Percentiles rank a stretch among this genome's conserved stretches.
These are phyloP conservation scores for Panicum miliaceum DNA, from an alignment of 176 grass and related monocot genomes.

Conservation along the genomic window DNA sequence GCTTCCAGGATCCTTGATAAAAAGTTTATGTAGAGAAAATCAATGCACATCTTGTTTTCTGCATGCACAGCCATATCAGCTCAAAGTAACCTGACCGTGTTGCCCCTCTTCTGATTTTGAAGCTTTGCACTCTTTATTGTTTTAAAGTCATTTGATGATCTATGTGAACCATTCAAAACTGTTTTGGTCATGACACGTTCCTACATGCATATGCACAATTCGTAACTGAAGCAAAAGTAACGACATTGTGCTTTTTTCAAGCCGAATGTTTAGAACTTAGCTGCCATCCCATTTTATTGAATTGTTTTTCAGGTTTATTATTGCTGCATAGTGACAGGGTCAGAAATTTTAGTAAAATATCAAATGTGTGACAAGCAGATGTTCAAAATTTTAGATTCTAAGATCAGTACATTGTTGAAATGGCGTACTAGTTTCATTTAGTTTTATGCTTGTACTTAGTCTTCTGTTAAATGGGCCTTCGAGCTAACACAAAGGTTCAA, in stretches of 20 bases:
- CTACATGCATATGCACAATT: background rate
- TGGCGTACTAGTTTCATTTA: background rate
- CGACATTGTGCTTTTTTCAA: background rate
- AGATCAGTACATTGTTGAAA: background rate
- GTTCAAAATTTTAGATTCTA: background rate
- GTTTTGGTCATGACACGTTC: background rate
- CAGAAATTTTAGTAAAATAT: background rate
- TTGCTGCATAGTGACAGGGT: background rate
- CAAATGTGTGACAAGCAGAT: background rate
- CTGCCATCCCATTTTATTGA: background rate
- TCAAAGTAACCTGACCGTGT: background rate
- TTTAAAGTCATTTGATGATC: background rate
- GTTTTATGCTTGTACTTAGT: background rate
- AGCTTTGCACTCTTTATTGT: background rate
- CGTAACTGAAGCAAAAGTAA: background rate
- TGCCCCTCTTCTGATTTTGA: background rate
- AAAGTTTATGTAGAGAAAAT: background rate
- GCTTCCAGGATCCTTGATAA: background rate
- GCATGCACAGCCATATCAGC: background rate
- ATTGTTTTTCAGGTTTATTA: background rate
- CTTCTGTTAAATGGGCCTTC: constrained; percentile 19
- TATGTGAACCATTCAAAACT: background rate
- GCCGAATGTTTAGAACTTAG: background rate
- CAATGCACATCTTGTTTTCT: background rate
- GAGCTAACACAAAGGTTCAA: constrained; percentile 3